Evolutionary conservation across 805 yeast genomes (phyloP).

Genomic region (Candida orba): DNA sequence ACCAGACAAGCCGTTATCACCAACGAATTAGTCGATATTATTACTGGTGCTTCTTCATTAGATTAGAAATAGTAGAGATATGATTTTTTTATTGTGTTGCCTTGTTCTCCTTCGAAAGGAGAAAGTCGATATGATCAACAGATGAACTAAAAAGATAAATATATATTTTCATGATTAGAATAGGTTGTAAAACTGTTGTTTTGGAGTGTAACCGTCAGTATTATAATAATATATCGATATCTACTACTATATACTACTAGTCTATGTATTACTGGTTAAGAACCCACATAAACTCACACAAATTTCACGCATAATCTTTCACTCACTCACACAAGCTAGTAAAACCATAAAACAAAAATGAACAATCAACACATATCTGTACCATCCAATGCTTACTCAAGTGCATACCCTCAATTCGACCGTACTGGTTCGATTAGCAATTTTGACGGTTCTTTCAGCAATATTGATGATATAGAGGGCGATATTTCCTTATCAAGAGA

Average conservation of each 20-base stretch:
- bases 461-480: conserved; percentile 19
- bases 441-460: conserved; percentile 8
- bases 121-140: not conserved
- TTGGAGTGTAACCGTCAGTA: no score
- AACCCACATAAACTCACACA: not conserved
- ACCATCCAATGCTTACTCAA: conserved; percentile 21
- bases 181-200: not conserved
- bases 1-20: conserved; percentile 99
- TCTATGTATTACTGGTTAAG: no score
- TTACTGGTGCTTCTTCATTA: conserved; percentile 98
- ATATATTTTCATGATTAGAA: conserved; percentile 6
- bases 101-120: conserved; percentile 9
- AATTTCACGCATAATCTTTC: no score
- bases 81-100: not conserved
- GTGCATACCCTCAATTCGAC: conserved; percentile 14
- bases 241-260: no score
- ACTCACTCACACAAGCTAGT: not conserved
- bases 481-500: conserved; percentile 17
- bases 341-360: not conserved
- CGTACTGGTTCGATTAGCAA: conserved; percentile 7
- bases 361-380: conserved; percentile 3
- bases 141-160: conserved; percentile 1
- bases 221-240: no score
- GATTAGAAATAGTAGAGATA: conserved; percentile 42
- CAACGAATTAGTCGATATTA: conserved; percentile 98